Evolutionary conservation across 1,284 basidiomycete species (phyloP).

Genomic region (Schizopora paradoxa): DNA sequence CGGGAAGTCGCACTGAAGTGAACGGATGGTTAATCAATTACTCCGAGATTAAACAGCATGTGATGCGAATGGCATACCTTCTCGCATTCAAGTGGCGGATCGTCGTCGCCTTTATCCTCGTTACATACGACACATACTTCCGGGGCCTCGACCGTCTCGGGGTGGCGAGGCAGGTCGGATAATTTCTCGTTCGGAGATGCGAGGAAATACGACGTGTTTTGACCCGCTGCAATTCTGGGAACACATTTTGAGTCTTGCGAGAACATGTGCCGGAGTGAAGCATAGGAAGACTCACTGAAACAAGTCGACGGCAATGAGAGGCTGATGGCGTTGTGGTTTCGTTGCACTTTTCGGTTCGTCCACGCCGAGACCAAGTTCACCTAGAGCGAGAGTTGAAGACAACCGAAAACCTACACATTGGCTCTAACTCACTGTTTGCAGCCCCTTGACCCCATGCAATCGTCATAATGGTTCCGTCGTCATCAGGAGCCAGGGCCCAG

Average conservation of each 20-base stretch:
- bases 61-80: slow-evolving; percentile 45
- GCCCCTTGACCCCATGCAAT: slow-evolving; percentile 85
- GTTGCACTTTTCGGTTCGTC: slow-evolving; percentile 83
- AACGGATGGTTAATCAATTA: neutral
- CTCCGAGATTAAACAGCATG: slow-evolving; percentile 4
- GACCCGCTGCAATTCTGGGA: slow-evolving; percentile 72
- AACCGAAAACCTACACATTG: neutral
- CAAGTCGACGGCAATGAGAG: slow-evolving; percentile 70
- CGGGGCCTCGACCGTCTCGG: slow-evolving; percentile 63
- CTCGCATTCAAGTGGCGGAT: slow-evolving; percentile 76
- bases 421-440: slow-evolving; percentile 58
- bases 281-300: slow-evolving; percentile 52
- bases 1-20: slow-evolving; percentile 75
- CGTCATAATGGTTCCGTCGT: slow-evolving; percentile 69
- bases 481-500: slow-evolving; percentile 68
- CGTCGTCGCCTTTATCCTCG: slow-evolving; percentile 61
- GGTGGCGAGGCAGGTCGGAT: slow-evolving; percentile 72
- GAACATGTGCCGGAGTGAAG: neutral
- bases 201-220: slow-evolving; percentile 82
- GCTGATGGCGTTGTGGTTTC: slow-evolving; percentile 72
- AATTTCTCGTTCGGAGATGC: slow-evolving; percentile 64
- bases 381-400: slow-evolving; percentile 33
- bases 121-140: slow-evolving; percentile 71
- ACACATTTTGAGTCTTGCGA: slow-evolving; percentile 1
- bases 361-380: slow-evolving; percentile 78